These are phyloP conservation scores for Chaetomidium leptoderma DNA, from an alignment of 495 filamentous ascomycete genomes.

Conservation along the genomic window DNA sequence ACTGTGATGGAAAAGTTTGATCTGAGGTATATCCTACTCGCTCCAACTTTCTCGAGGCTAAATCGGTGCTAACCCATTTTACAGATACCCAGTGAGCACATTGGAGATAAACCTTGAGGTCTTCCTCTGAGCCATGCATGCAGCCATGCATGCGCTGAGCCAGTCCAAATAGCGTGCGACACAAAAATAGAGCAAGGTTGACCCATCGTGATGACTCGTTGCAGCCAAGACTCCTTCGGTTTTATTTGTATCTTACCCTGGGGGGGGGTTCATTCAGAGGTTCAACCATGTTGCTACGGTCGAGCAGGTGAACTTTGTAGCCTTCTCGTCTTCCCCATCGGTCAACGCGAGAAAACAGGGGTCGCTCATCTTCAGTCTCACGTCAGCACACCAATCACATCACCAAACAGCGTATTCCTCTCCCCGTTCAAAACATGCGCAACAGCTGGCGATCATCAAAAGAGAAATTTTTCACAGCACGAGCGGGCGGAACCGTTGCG, in stretches of 20 bases:
- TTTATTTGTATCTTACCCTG: too few relatives aligned
- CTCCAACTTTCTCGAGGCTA: background rate
- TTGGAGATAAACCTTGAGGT: conserved; percentile 93
- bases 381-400: background rate
- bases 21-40: conserved; percentile 54
- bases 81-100: conserved; percentile 87
- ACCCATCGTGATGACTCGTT: background rate
- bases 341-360: too few relatives aligned
- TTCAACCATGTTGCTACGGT: too few relatives aligned
- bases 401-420: background rate
- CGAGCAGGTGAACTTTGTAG: too few relatives aligned
- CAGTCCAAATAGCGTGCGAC: background rate
- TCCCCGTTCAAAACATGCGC: background rate
- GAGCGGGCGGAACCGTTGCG: background rate
- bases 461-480: background rate
- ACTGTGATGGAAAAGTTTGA: conserved; percentile 91
- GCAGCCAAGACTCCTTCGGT: background rate
- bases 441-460: background rate
- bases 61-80: conserved; percentile 24
- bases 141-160: background rate
- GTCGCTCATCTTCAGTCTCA: too few relatives aligned
- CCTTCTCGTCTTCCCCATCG: too few relatives aligned
- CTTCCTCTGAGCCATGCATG: conserved; percentile 61
- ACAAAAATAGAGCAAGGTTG: conserved; percentile 3
- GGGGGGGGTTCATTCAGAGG: too few relatives aligned